Evolutionary conservation across 768 basidiomycete species (phyloP), one percentile per base, ranked within the genome.

Genomic region (Xerocomus brunneocitrinus): DNA sequence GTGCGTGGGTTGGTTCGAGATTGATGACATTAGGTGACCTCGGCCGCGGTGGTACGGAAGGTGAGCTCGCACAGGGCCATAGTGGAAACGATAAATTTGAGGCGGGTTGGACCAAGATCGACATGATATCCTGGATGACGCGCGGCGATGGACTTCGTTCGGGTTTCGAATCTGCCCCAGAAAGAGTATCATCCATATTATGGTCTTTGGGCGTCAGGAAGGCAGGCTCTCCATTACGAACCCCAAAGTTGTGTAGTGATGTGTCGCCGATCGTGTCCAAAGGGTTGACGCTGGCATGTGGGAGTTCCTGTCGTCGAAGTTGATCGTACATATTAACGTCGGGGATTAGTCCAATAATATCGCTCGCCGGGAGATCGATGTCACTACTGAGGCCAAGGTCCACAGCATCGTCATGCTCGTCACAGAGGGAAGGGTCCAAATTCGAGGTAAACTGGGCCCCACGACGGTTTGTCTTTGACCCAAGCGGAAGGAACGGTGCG

Each of bases 211-310:
- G 56, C 3, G 34, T 52, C 43, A 10, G 28, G 30, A 19, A 30
- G 43, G 41, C 9, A 2, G 49, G 42, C 12, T 53, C 56, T 34
- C 32, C 38, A 25, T 31, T 41, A 8, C 47, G 42, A 47, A n/a
- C 8, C 12, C 10, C 49, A 25, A 22, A 5, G 22, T 41, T 35
- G 42, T 45, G 42, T 22, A 50, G 46, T 4, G 59, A 27, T n/a
- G 45, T 28, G 36, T 19, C 32, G 53, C 59, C 22, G 53, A 73
- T 64, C 28, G 74, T 70, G 31, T 75, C 71, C 31, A 71, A 55
- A 22, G 78, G 77, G 58, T 79, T 71, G 46, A 80, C 65, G 28
- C 73, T 67, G 5, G 57, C 39, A 36, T 55, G 52, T 30, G 60
- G 59, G 4, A 54, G 32, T 8, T 62, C 58, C 27, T 52, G 53